A percentile compares a stretch with the other conserved stretches of the same genome.
These are phyloP conservation scores for Colletotrichum melonis DNA, from an alignment of 2,329 filamentous ascomycete species.

Conservation along the genomic window DNA sequence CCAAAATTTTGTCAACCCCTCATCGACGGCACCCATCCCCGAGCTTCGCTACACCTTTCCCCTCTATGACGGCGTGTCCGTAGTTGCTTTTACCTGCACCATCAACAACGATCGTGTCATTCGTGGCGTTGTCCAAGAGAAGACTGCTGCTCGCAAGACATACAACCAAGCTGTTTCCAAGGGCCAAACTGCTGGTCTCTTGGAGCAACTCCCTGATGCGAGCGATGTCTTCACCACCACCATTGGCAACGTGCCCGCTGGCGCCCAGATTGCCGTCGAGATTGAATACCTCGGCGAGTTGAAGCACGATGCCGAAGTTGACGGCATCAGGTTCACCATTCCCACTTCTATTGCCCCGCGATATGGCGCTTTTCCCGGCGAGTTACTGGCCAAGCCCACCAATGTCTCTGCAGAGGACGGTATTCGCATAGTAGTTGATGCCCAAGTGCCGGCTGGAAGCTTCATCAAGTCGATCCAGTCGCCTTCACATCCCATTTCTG, in stretches of 20 bases:
- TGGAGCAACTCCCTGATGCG: constrained; percentile 70
- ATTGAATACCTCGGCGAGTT: constrained; percentile 77
- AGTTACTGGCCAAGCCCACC: constrained; percentile 39
- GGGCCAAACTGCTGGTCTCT: constrained; percentile 72
- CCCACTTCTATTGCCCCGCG: constrained; percentile 75
- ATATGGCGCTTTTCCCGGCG: constrained; percentile 64
- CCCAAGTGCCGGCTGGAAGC: constrained; percentile 61
- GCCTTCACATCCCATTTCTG: constrained; percentile 74
- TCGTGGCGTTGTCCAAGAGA: constrained; percentile 75
- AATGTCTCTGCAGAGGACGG: constrained; percentile 30
- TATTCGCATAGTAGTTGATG: constrained; percentile 46
- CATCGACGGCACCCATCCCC: constrained; percentile 40
- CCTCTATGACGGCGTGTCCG: constrained; percentile 77
- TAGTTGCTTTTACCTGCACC: constrained; percentile 74
- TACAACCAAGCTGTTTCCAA: constrained; percentile 69
- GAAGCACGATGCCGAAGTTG: constrained; percentile 76
- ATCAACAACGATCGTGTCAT: constrained; percentile 68
- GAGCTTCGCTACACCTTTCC: constrained; percentile 77
- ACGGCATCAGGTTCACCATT: constrained; percentile 76
- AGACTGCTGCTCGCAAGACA: constrained; percentile 67
- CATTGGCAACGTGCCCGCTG: constrained; percentile 74
- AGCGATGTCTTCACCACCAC: constrained; percentile 76
- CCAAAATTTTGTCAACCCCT: constrained; percentile 72
- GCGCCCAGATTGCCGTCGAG: constrained; percentile 66
- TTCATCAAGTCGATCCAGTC: constrained; percentile 73